Base-by-base conservation (phyloP, 2,329 filamentous ascomycete genomes). In the Colletotrichum neosansevieriae region DNA sequence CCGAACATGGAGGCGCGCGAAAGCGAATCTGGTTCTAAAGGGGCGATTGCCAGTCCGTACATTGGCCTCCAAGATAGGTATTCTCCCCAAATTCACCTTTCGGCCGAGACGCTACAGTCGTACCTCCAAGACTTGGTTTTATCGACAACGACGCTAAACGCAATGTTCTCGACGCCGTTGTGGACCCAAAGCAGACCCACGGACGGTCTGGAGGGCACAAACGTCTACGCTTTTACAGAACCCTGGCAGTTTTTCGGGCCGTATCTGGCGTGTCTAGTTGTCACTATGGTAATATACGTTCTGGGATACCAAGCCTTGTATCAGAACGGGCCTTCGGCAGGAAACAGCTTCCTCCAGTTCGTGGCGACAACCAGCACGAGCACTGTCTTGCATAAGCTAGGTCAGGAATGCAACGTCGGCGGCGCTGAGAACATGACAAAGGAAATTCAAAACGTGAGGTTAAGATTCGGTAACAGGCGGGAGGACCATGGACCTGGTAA, bases 351-450 rank as follows among this genome's bases (percentile, higher is more conserved):
- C 6, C 10, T 56, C 21, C 57, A 62, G 29, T 62, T 62, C 3
- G 57, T 56, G 10, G 7, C 49, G 9, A 54, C 40, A 10, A 54
- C 58, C 7, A 53, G 57, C 32, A 56, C 57, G 13, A 66, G 40
- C 40, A 12, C 12, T 3, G 21, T 17, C n/a, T 40, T 56, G 2
- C 29, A 29, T 9, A 29, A 29, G 29, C 29, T 29, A 7, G 6
- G 29, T 9, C 6, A 29, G 29, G 6, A 29, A 29, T 6, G 29
- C 29, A 29, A 9, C 29, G 29, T 29, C 29, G 6, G 29, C 1
- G 29, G 29, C 7, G 29, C 7, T 9, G 6, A 29, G 6, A 29
- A 29, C 29, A 29, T 2, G 29, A 29, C 7, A 29, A 29, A 29
- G 29, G 6, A 29, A 29, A 29, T 6, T 29, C 29, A 29, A 29